Percentiles rank a stretch among this genome's conserved stretches.
Evolutionary conservation across 1,284 basidiomycete genomes (phyloP).

Genomic region (Volvariella volvacea): DNA sequence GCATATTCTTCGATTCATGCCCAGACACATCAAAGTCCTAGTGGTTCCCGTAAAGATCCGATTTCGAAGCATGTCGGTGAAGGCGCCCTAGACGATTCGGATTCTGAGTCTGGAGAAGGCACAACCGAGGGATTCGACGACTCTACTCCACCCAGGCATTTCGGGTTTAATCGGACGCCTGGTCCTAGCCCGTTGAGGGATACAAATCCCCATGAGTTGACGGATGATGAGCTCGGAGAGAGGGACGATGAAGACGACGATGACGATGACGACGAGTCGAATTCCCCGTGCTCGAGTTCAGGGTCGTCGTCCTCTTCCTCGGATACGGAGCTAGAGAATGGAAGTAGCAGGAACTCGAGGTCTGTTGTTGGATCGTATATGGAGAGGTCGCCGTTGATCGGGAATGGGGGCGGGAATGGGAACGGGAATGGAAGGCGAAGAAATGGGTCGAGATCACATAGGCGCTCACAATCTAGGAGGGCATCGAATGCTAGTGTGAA

Average conservation of each 20-base stretch:
- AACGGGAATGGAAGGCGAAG: conserved; percentile 14
- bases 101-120: conserved; percentile 42
- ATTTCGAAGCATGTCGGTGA: conserved; percentile 62
- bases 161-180: conserved; percentile 32
- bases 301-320: too few species aligned
- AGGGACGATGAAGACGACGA: conserved; percentile 31
- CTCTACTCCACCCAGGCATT: conserved; percentile 26
- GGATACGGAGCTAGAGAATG: conserved; percentile 33
- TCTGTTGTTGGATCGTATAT: too few species aligned
- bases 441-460: conserved; percentile 15
- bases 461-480: conserved; percentile 3
- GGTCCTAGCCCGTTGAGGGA: conserved; percentile 57
- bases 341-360: conserved; percentile 23
- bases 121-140: conserved; percentile 18
- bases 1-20: conserved; percentile 25
- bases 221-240: conserved; percentile 33
- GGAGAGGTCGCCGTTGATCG: too few species aligned
- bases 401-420: too few species aligned
- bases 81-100: conserved; percentile 70
- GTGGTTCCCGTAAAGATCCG: conserved; percentile 19
- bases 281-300: conserved; percentile 28
- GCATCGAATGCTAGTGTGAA: too few species aligned
- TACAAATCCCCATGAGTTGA: conserved; percentile 42
- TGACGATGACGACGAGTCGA: conserved; percentile 24
- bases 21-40: conserved; percentile 30